Base-by-base conservation (phyloP, 2,329 filamentous ascomycete species). In the Fusarium cicatricum region DNA sequence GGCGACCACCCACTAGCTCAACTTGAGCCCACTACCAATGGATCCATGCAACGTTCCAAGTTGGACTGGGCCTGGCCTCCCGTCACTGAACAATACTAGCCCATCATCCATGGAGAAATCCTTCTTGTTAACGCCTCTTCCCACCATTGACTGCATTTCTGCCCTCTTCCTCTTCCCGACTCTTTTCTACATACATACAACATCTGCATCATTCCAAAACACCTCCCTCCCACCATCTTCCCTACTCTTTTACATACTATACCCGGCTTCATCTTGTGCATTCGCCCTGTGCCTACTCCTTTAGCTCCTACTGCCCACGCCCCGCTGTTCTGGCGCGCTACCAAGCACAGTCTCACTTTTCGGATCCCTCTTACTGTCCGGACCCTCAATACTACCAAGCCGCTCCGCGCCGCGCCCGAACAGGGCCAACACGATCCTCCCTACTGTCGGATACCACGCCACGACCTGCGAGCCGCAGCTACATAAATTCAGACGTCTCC, bases 21-120 rank as follows among this genome's bases (percentile, higher is more conserved):
- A 26, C 23, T 63, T 49, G 56, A 65, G 45, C 53, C 64, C 64
- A 67, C 64, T 62, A 56, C 52, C 57, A 16, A 47, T 48, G 32
- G 28, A 37, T 55, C 58, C 58, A 68, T 69, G 67, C 66, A 69
- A 69, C 67, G 67, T 69, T 69, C 58, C 55, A 68, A 49, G 29
- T 6, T 32, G 14, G 12, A 39, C n/a, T n/a, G n/a, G 21, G 4
- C 21, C 65, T 68, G 60, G 52, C 59, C 56, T 52, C 50, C 56
- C 48, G 12, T n/a, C 29, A 32, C 29, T 32, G 29, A n/a, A n/a
- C 62, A 53, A 39, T 51, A n/a, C n/a, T n/a, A 50, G 43, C 45
- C 59, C 40, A 40, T 52, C 39, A 23, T 11, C 23, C 43, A 38
- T 47, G 36, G 17, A 48, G 56, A 64, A 64, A 64, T 66, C 64